Base-by-base conservation (phyloP, 2,329 filamentous ascomycete species). In the Penicillium sp. region DNA sequence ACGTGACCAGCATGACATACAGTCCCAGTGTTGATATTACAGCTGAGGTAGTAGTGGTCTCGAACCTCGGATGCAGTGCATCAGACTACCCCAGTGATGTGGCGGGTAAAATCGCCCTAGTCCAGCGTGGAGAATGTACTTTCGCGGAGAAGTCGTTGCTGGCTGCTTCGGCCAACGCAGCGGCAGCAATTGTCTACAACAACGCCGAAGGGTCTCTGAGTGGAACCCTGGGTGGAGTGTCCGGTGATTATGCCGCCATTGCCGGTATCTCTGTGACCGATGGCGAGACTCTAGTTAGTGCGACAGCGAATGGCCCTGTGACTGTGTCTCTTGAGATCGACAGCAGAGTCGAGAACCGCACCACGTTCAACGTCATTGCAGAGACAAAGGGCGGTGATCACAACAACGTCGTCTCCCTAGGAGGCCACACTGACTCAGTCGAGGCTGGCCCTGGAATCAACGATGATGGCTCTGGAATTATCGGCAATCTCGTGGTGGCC, bases 131-230 rank as follows among this genome's bases (percentile, higher is more conserved):
- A 49, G 78, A 74, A 1, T 94, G 90, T 67, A 62, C 84, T 7
- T 94, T 93, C 62, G 88, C 85, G 10, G 73, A 79, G 55, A 94
- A 94, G 76, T 87, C 87, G 1, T 80, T 79, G 49, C 75, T 82
- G 13, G 89, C 90, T 6, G 87, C 85, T 39, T 79, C 77, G 45
- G 87, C 87, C 1, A 88, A 89, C 18, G 90, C 90, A 5, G 71
- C 83, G 3, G 89, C 85, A 1, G 87, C 86, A 0, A 74, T 94
- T 13, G 79, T 94, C 46, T 92, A 89, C 74, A 91, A 93, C 76
- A 87, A 86, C 61, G 84, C 84, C 2, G 73, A 80, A 1, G 88
- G 84, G 1, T 70, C 74, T 3, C 73, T 91, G 0, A 79, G 81
- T 47, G 90, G 89, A 38, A 92, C 89, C 1, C 78, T 94, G 3